Percentiles rank a stretch among this genome's conserved stretches.
These are phyloP conservation scores for Xanthoconium stramineum DNA, from an alignment of 768 basidiomycete genomes.

Conservation along the genomic window DNA sequence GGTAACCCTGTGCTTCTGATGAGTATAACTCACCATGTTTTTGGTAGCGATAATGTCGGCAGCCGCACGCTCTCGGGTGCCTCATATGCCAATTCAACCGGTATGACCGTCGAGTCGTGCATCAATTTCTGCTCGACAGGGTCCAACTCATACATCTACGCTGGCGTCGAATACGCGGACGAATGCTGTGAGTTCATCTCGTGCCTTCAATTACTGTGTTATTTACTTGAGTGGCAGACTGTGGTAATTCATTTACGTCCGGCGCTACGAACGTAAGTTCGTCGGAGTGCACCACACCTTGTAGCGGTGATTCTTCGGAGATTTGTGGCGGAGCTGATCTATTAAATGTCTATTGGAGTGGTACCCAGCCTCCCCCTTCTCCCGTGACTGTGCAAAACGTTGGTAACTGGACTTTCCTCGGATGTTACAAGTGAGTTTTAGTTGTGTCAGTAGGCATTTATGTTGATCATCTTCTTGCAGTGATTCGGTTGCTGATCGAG, in stretches of 20 bases:
- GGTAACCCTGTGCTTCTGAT: constrained; percentile 9
- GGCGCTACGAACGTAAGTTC: constrained; percentile 42
- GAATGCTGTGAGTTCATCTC: constrained; percentile 54
- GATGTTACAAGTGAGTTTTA: constrained; percentile 64
- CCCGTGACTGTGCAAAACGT: constrained; percentile 52
- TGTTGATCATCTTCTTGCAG: constrained; percentile 18
- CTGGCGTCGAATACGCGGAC: constrained; percentile 65
- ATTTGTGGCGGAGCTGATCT: constrained; percentile 58
- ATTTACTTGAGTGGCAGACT: constrained; percentile 42
- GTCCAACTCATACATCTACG: constrained; percentile 48
- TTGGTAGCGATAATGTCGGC: constrained; percentile 50
- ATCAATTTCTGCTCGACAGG: constrained; percentile 40
- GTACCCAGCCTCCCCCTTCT: constrained; percentile 49
- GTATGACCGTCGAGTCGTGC: constrained; percentile 62
- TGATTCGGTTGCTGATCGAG: constrained; percentile 34
- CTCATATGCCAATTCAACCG: constrained; percentile 40
- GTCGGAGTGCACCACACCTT: constrained; percentile 59
- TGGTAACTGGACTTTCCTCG: constrained; percentile 66
- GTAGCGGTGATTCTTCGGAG: constrained; percentile 56
- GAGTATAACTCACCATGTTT: constrained; percentile 13
- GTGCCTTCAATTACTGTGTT: neutral
- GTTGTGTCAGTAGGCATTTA: neutral
- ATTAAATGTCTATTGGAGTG: constrained; percentile 65
- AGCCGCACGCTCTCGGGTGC: constrained; percentile 56
- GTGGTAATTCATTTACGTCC: constrained; percentile 52